Base-by-base conservation (phyloP, 768 basidiomycete species). In the Macrolepiota albuminosa region DNA sequence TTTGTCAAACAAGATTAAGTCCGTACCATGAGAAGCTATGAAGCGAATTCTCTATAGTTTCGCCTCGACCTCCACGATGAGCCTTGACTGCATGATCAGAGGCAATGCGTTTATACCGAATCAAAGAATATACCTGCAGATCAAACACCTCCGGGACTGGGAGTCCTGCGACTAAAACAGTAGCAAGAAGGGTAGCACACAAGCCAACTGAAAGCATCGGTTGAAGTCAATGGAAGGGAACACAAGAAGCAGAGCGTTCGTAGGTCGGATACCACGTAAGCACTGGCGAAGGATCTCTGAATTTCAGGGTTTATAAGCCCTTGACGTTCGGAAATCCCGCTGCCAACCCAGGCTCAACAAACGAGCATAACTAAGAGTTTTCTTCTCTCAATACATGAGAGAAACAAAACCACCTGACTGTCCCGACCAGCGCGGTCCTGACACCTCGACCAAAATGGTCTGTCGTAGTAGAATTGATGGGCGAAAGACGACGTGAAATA, bases 21-120 rank as follows among this genome's bases (percentile, higher is more conserved):
- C 60, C 72, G 59, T 74, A 89, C 89, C 88, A 89, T 59, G 90
- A 90, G 71, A 92, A 92, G 60, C 84, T 81, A 2, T 86, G 86
- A 31, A 92, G 74, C 13, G 82, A 86, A 67, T 81, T 91, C 74
- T 93, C 90, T 36, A 87, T 77, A 5, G 84, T 81, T 67, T 88
- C 85, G 18, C 90, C 90, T 69, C 91, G 81, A 61, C 87, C 85
- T 36, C 91, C 91, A 54, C 89, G 83, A 70, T 90, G 89, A 18
- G 83, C 88, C 88, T 24, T 90, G 57, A 29, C 26, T 47, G 14
- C 29, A 13, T 33, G 21, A 18, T 55, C 51, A 55, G 56, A 45
- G 18, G 40, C 11, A 11, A 31, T 29, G 11, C 14, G 13, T 13
- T 3, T 13, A 21, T 24, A 36, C 3, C 33, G 1, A 21, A 49